Evolutionary conservation across 106 monocot genomes (phyloP).

Genomic region (Triglochin maritima): DNA sequence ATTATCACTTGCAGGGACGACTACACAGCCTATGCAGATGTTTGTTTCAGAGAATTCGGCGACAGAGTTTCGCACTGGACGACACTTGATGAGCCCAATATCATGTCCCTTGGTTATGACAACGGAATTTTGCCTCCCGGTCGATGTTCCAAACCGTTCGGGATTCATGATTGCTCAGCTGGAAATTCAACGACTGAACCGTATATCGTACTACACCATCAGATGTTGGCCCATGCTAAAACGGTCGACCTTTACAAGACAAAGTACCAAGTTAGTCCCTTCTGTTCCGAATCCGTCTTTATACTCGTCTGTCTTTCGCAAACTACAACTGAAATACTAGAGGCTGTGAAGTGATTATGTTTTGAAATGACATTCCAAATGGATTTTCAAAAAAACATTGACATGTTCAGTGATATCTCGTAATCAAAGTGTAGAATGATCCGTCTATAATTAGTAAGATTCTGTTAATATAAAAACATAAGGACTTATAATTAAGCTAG

Average conservation of each 20-base stretch:
- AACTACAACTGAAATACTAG: no score
- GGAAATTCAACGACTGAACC: slow-evolving; percentile 12
- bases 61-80: slow-evolving; percentile 5
- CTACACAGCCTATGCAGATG: slow-evolving; percentile 10
- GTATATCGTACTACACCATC: slow-evolving; percentile 6
- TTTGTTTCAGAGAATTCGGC: slow-evolving; percentile 9
- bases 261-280: slow-evolving; percentile 8
- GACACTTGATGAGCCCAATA: slow-evolving; percentile 7
- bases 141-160: slow-evolving; percentile 12
- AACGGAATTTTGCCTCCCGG: background rate
- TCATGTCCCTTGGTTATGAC: background rate
- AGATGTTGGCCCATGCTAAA: slow-evolving; percentile 9
- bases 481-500: no score
- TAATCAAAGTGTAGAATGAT: no score
- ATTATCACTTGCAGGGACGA: slow-evolving; percentile 2
- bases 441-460: no score
- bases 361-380: no score
- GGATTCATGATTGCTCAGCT: background rate
- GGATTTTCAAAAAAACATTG: no score
- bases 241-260: slow-evolving; percentile 1
- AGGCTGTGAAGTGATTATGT: no score
- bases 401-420: no score
- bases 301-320: no score
- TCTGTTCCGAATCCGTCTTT: no score
- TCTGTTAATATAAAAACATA: no score